phyloP scores from a whole-genome alignment of 2,329 filamentous ascomycete species.

The Cytospora leucostoma region DNA sequence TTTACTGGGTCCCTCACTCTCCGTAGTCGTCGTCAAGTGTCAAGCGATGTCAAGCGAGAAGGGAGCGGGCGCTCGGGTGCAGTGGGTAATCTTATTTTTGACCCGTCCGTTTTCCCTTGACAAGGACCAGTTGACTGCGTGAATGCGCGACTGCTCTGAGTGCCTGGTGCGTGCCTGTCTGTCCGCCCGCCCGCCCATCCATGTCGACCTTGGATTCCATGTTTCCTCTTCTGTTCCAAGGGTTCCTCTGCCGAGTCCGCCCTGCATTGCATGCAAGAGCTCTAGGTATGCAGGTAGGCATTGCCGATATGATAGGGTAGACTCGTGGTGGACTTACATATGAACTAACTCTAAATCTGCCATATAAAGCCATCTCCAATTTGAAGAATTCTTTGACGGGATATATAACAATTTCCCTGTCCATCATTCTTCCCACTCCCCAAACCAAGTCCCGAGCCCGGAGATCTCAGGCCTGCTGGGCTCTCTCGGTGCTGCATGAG shows the following conservation, averaged over 20 bases:
- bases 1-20: background rate
- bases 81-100: background rate
- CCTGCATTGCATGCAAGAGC: background rate
- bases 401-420: background rate
- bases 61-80: background rate
- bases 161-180: background rate
- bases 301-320: no score
- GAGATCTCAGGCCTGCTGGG: background rate
- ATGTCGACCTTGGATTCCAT: background rate
- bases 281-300: background rate
- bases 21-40: background rate
- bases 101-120: slow-evolving; percentile 1
- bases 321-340: no score
- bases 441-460: background rate
- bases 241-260: no score
- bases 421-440: background rate
- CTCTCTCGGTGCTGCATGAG: background rate
- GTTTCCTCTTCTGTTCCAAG: background rate
- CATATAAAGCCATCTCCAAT: background rate
- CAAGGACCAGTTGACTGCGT: no score
- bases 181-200: background rate
- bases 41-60: slow-evolving; percentile 1
- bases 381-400: background rate
- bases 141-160: no score
- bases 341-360: background rate